Base-by-base conservation (phyloP, 495 filamentous ascomycete genomes). In the Thermothielavioides terrestris region DNA sequence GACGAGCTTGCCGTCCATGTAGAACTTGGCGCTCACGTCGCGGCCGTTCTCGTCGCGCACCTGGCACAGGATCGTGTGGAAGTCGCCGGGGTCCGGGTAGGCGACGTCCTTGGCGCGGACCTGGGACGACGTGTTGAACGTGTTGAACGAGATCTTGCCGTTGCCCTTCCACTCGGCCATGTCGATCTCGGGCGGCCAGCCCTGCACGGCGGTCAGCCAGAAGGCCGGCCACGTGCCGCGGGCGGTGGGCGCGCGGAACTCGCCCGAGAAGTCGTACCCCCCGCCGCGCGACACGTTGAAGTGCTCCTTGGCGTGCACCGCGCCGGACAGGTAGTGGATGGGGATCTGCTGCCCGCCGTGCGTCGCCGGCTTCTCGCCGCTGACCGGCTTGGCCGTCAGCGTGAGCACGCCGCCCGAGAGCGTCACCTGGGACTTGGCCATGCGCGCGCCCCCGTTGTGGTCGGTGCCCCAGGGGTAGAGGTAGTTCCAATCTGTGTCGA, bases 141-240 rank as follows among this genome's bases (percentile, higher is more conserved):
- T 80, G 46, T 82, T 82, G 62, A 81, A 81, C 8, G 68, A 74
- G 41, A 82, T 77, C 57, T 78, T 72, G 6, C 77, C 78, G n/a
- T 64, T 69, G 4, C 78, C 77, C 54, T 81, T 82, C 79, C 79
- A 81, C 60, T 81, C 78, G 1, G 77, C 78, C 64, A 80, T 68
- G 50, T 82, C 78, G 31, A 81, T 68, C 69, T 80, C 79, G 0
- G 79, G 78, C 42, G 82, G 82, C 82, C 82, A 85, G 28, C 77
- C 74, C 15, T 68, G 58, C 0, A 76, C 73, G 14, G 76, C 81
- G 1, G 79, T 79, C 7, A 84, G 61, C 82, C 82, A 85, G 18
- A 86, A 75, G 0, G 79, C 79, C 4, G 77, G 77, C 77, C 78
- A 80, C 0, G 77, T 80, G 0, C 79, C 79, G 41, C 64, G 64